Evolutionary conservation across 75 land plant species (phyloP), one percentile per base, ranked within the genome.

Genomic region (Chamaecyparis obtusa): DNA sequence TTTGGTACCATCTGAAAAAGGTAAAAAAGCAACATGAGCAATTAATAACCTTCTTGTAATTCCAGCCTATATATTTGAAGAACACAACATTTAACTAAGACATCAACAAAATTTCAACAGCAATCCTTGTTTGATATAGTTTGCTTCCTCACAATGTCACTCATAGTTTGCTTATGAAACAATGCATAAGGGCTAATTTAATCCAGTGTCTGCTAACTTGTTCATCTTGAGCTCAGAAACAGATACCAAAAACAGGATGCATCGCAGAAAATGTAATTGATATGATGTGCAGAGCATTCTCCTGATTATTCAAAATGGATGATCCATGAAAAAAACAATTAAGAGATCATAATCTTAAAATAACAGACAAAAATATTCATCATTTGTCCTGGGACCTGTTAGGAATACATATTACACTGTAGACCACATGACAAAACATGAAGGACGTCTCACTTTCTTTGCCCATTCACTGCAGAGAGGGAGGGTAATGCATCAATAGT

Each of bases 1-100:
- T 90, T 90, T 9, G 98, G 95, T n/a, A 96, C 92, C 32, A 98
- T 93, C 99, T 98, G 90, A 87, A 64, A 88, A 46, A 88, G 83
- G 27, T 87, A 16, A 54, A 36, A 80, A 67, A 2, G 27, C 36
- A 71, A 27, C 16, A 44, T 3, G 9, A 24, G 48, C 2, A 80
- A 41, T 80, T 27, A 39, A 36, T 16, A 37, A 77, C 0, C 7
- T 33, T 39, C 80, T 77, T 35, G 0, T 6, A 77, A 77, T 77
- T 77, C 21, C 5, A 21, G 19, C 1, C 17, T 19, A 77, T 37
- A 37, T 74, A 74, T 32, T 60, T 74, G 37, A 74, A 74, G 7
- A 77, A 77, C 37, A 6, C n/a, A 77, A 77, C 21, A 77, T 77
- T 76, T 16, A 77, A 77, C 11, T 15, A 39, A 77, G 21, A 37